These are phyloP conservation scores for Carex scoparia DNA, from an alignment of 176 grass and related monocot species.

Conservation along the genomic window DNA sequence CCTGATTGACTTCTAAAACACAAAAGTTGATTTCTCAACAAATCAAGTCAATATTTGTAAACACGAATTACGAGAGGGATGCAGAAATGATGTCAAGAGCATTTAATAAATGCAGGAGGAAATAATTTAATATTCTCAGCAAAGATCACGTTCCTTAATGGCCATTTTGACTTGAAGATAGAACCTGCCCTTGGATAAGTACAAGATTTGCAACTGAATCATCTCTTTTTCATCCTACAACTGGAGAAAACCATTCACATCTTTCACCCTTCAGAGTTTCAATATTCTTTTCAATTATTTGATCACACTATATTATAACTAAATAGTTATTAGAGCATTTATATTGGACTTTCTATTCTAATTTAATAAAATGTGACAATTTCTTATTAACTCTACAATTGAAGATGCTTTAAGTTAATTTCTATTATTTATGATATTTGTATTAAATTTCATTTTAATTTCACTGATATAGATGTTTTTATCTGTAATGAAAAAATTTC, in stretches of 20 bases:
- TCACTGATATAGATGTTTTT: background rate
- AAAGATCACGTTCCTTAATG: background rate
- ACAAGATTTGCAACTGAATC: background rate
- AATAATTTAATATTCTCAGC: conserved; percentile 1
- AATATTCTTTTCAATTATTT: too few relatives aligned
- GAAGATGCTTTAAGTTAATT: too few relatives aligned
- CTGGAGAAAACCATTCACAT: background rate
- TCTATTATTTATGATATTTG: too few relatives aligned
- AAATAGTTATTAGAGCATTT: too few relatives aligned
- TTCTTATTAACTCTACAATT: too few relatives aligned
- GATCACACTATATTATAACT: too few relatives aligned
- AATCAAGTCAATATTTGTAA: background rate
- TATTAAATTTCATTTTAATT: too few relatives aligned
- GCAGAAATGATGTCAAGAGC: background rate
- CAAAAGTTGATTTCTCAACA: background rate
- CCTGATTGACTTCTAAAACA: background rate
- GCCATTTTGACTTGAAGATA: background rate
- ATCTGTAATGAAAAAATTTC: background rate
- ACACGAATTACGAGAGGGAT: background rate
- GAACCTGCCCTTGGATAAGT: background rate
- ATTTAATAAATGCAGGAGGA: background rate
- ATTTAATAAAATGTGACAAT: too few relatives aligned
- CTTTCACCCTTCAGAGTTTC: too few relatives aligned
- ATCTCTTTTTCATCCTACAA: background rate
- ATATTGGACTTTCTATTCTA: too few relatives aligned